Evolutionary conservation across 805 yeast species (phyloP), one percentile per base, ranked within the genome.

Genomic region (Limtongia smithiae): DNA sequence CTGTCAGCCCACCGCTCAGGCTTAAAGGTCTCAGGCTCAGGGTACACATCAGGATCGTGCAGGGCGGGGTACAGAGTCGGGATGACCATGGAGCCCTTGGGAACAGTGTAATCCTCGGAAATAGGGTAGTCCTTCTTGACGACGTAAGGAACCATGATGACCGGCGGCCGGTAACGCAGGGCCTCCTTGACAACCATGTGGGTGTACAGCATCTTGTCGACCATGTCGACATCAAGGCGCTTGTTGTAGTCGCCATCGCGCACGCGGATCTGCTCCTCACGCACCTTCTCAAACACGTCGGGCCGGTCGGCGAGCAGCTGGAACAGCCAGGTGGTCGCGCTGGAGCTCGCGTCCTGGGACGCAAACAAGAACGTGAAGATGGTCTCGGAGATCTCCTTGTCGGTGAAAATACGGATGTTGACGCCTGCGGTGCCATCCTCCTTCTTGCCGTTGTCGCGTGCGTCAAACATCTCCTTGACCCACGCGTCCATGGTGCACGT

Each of bases 261-360:
- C 48, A 93, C 85, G 9, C 73, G 71, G 61, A 90, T 68, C 74
- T 93, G 98, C 71, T 93, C 98, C 68, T 85, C 86, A 72, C 97
- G 85, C 57, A 93, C 78, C 69, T 90, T 90, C 35, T 69, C 75
- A 67, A 81, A 79, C 51, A 93, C 83, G 58, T 93, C 97, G 35
- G 97, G 97, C 64, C 96, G 80, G 68, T 93, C 98, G 54, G 96
- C 90, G 48, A 89, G 82, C 61, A 89, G 79, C 75, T 93, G 98
- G 81, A 91, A 93, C 63, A 93, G 76, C 98, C 98, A 93, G 70
- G 97, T 91, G 56, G 96, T 93, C 60, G 94, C 82, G 3, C 97
- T 87, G 1, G 97, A 89, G 6, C 96, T 85, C 21, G 98, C 98
- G 71, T 93, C 98, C 72, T 93, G 98, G 3, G 96, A 85, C 5